Base-by-base conservation (phyloP, 164 flowering plant genomes). In the Magnolia changhungtana region DNA sequence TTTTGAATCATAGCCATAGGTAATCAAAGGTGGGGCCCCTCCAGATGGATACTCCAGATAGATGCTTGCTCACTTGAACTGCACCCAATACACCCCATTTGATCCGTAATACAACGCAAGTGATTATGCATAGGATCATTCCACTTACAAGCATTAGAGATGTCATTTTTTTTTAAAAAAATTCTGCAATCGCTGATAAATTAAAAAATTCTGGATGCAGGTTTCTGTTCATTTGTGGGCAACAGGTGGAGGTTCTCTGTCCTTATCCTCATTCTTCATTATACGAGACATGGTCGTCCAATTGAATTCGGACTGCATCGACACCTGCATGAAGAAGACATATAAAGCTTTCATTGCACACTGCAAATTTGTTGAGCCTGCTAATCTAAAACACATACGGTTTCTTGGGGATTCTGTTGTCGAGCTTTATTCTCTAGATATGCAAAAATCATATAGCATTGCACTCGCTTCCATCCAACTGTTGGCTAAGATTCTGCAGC, bases 181-280 rank as follows among this genome's bases (percentile, higher is more conserved):
- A n/a, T 24, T 37, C 61, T 55, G 45, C 45, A 37, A 37, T 37
- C 37, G 50, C 49, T 29, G 11, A 29, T 14, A 37, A 68, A 68
- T 68, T 27, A 55, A 11, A 55, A 55, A 55, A 8, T 11, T 63
- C n/a, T 78, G 66, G 49, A 52, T 88, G 84, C 90, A 96, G 99
- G 83, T 85, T 80, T 82, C 91, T 50, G 90, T 94, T 84, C 88
- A 90, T 76, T 73, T 96, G 75, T 96, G 97, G 98, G 90, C 87
- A 77, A 91, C 95, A 5, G 90, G 97, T 51, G 85, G 85, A 58
- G 92, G 83, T 24, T 58, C 75, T 50, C 75, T 91, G 3, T 89
- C 97, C 63, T 79, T 82, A 24, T 81, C 87, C 51, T 75, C 99
- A 52, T 91, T 90, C 81, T 81, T 75, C 18, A 52, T 92, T 73